phyloP scores from a whole-genome alignment of 495 filamentous ascomycete species.

The Lepidopterella palustris region DNA sequence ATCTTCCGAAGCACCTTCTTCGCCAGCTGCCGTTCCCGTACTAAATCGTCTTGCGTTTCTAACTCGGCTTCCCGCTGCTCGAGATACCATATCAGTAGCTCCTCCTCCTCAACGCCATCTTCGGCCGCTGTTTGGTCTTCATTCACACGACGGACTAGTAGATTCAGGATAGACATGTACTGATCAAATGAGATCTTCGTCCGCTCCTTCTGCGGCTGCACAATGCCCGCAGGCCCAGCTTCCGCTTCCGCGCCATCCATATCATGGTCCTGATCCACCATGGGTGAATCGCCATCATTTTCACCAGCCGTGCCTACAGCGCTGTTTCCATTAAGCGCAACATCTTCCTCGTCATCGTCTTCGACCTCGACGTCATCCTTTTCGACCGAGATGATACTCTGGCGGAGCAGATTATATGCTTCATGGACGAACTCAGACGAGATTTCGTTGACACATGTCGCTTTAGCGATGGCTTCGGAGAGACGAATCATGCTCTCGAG shows the following conservation, averaged over 20 bases:
- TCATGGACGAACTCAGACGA: constrained; percentile 78
- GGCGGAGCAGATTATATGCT: constrained; percentile 78
- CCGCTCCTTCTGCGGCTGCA: constrained; percentile 48
- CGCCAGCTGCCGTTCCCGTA: constrained; percentile 67
- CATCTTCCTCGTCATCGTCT: constrained; percentile 63
- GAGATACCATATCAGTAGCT: constrained; percentile 83
- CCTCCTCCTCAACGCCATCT: constrained; percentile 86
- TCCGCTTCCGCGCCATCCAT: constrained; percentile 23
- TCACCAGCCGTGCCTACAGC: constrained; percentile 37
- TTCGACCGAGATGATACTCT: constrained; percentile 95
- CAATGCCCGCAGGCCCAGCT: constrained; percentile 13
- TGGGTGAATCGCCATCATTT: constrained; percentile 43
- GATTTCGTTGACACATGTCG: constrained; percentile 92
- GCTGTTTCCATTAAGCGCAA: constrained; percentile 24
- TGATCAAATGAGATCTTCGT: constrained; percentile 94
- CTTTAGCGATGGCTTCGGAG: constrained; percentile 92
- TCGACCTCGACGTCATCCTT: constrained; percentile 97
- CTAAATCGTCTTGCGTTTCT: constrained; percentile 68
- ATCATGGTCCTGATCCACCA: constrained; percentile 31
- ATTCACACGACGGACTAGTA: constrained; percentile 72
- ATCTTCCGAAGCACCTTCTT: constrained; percentile 90
- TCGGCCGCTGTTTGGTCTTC: constrained; percentile 64
- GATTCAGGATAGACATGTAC: constrained; percentile 83
- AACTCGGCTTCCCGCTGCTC: constrained; percentile 88
- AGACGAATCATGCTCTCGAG: constrained; percentile 92